A percentile compares a stretch with the other conserved stretches of the same genome.
Conservation (phyloP, 345 rosid genomes). For the Lumnitzera littorea region DNA sequence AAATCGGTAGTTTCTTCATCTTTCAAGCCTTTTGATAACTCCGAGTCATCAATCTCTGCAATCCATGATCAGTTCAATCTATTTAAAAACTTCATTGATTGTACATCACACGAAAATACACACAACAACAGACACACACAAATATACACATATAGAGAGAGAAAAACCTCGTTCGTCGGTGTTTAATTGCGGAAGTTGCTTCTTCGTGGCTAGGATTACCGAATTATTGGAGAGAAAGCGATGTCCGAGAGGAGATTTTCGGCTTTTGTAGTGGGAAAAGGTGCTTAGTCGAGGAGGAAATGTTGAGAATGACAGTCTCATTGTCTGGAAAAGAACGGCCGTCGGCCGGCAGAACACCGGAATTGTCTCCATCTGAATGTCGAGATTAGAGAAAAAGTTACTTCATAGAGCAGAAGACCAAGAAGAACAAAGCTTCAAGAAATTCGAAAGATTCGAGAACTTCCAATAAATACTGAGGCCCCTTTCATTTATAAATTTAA, state of each 20-base stretch:
- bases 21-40: constrained; percentile 9
- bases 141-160: neutral
- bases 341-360: constrained; percentile 16
- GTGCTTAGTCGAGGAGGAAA: neutral
- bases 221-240: constrained; percentile 14
- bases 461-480: too few relatives aligned
- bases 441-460: too few relatives aligned
- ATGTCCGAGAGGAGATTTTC: constrained; percentile 8
- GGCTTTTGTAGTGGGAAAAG: constrained; percentile 1
- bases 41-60: constrained; percentile 25
- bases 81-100: neutral
- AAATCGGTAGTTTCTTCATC: constrained; percentile 22
- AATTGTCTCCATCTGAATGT: too few relatives aligned
- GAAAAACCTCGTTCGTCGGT: constrained; percentile 24
- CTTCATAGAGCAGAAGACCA: too few relatives aligned
- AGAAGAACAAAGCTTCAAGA: too few relatives aligned
- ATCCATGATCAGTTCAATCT: neutral
- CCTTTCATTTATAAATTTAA: too few relatives aligned
- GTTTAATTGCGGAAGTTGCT: constrained; percentile 16
- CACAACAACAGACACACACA: too few relatives aligned
- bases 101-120: too few relatives aligned
- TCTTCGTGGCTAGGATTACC: constrained; percentile 21
- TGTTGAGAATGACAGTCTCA: neutral
- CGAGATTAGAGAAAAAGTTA: too few relatives aligned
- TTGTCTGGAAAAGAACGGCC: constrained; percentile 21